phyloP scores from a whole-genome alignment of 2,329 filamentous ascomycete genomes.

The Hypoxylon sp. region DNA sequence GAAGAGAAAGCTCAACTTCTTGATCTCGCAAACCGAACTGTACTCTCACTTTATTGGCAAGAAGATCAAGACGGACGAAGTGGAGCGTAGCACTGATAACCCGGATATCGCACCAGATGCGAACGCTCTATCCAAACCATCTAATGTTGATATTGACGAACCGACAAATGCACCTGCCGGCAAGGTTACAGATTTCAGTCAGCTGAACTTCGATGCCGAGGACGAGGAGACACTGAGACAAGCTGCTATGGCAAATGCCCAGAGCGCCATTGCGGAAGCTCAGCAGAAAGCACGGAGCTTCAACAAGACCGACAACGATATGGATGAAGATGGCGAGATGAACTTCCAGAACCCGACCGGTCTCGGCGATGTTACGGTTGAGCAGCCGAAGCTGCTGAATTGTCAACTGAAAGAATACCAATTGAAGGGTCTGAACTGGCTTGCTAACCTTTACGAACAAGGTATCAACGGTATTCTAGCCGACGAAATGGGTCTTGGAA shows the following conservation, averaged over 20 bases:
- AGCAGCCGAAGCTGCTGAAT: slow-evolving; percentile 93
- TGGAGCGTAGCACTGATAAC: slow-evolving; percentile 90
- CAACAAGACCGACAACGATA: slow-evolving; percentile 79
- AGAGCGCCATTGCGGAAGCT: slow-evolving; percentile 94
- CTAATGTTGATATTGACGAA: slow-evolving; percentile 66
- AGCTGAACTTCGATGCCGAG: slow-evolving; percentile 95
- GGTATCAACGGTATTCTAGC: slow-evolving; percentile 99
- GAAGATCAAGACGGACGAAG: slow-evolving; percentile 98
- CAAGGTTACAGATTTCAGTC: slow-evolving; percentile 94
- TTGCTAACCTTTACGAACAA: slow-evolving; percentile 98
- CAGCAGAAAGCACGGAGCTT: slow-evolving; percentile 94
- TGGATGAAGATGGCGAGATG: slow-evolving; percentile 96
- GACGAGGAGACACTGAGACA: slow-evolving; percentile 86
- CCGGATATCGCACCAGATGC: slow-evolving; percentile 75
- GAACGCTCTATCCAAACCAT: slow-evolving; percentile 58
- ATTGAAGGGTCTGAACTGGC: slow-evolving; percentile 98
- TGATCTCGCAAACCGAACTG: slow-evolving; percentile 98
- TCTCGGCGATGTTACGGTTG: slow-evolving; percentile 92
- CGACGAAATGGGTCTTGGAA: slow-evolving; percentile 99
- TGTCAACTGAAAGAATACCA: slow-evolving; percentile 98
- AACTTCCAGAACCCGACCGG: slow-evolving; percentile 99
- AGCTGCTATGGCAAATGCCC: slow-evolving; percentile 94
- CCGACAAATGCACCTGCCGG: slow-evolving; percentile 67
- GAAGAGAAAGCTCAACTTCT: slow-evolving; percentile 98
- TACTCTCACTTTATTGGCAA: slow-evolving; percentile 99